Conservation (phyloP, 768 basidiomycete species). For the Phlegmacium glaucopus region DNA sequence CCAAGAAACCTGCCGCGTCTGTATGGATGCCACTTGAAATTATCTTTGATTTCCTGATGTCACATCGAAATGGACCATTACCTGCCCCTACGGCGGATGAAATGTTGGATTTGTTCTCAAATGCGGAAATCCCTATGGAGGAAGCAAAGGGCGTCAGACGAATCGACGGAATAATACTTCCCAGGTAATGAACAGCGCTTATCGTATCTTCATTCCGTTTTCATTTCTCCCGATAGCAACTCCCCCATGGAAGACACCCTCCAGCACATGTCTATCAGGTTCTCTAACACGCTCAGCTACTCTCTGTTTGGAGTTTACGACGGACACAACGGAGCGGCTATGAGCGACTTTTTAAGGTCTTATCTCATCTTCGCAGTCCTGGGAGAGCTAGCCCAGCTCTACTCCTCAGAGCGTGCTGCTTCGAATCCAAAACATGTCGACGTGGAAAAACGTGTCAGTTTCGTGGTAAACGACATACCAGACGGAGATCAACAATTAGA, state of each 20-base stretch:
- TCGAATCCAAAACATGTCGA: constrained; percentile 10
- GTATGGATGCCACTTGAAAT: no score
- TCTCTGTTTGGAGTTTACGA: constrained; percentile 26
- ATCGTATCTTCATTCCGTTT: no score
- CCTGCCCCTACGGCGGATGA: no score
- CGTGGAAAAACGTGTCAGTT: constrained; percentile 1
- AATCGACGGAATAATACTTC: no score
- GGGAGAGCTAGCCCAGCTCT: constrained; percentile 21
- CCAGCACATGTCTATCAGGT: background rate
- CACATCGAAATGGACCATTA: no score
- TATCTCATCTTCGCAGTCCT: constrained; percentile 25
- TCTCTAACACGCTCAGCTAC: constrained; percentile 20
- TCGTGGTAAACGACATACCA: background rate
- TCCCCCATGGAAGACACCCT: constrained; percentile 11
- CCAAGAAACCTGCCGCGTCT: no score
- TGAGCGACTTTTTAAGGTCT: constrained; percentile 29
- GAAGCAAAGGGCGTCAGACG: no score
- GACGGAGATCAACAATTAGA: constrained; percentile 31
- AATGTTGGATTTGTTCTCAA: no score
- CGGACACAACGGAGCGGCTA: constrained; percentile 30
- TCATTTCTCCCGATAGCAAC: no score
- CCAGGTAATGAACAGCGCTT: no score
- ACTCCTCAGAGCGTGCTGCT: constrained; percentile 12
- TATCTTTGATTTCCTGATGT: no score
- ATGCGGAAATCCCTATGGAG: no score